A percentile compares a stretch with the other conserved stretches of the same genome.
These are phyloP conservation scores for Ganoderma lingzhi DNA, from an alignment of 1,284 basidiomycete genomes.

Conservation along the genomic window DNA sequence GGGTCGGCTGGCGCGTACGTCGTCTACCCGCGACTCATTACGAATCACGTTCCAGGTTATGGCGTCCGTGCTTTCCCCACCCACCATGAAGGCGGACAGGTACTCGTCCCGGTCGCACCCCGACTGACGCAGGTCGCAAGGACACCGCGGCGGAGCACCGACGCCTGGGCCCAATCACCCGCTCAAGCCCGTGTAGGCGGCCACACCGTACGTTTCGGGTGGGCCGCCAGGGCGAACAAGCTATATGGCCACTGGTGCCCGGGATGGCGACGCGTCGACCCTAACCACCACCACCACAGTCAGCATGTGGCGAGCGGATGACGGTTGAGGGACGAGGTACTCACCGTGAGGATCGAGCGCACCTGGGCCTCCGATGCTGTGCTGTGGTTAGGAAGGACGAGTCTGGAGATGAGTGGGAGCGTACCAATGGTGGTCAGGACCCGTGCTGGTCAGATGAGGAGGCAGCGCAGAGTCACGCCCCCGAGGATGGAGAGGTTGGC, in stretches of 20 bases:
- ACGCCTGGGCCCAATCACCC: constrained; percentile 4
- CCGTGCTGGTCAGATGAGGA: not conserved
- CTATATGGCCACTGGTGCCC: constrained; percentile 1
- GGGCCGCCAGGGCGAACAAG: not conserved
- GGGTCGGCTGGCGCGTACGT: not conserved
- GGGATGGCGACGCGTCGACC: constrained; percentile 6
- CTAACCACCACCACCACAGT: not conserved
- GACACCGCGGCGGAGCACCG: constrained; percentile 3
- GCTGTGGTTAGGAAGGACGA: not conserved
- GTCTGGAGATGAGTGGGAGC: not conserved
- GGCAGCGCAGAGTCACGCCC: not conserved
- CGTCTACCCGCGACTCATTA: constrained; percentile 4
- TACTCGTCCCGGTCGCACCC: constrained; percentile 9
- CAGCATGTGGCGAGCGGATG: not conserved
- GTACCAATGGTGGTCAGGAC: not conserved
- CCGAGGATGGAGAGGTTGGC: not conserved
- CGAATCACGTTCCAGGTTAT: constrained; percentile 2
- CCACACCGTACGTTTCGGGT: not conserved
- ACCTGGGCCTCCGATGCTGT: not conserved
- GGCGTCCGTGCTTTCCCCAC: constrained; percentile 7
- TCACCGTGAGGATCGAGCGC: not conserved
- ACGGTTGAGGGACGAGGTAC: not conserved
- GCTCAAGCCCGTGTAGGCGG: constrained; percentile 2
- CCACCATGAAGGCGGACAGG: not conserved
- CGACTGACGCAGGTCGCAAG: not conserved